Conservation (phyloP, 345 rosid genomes). For the Eucalyptus coolabah region DNA sequence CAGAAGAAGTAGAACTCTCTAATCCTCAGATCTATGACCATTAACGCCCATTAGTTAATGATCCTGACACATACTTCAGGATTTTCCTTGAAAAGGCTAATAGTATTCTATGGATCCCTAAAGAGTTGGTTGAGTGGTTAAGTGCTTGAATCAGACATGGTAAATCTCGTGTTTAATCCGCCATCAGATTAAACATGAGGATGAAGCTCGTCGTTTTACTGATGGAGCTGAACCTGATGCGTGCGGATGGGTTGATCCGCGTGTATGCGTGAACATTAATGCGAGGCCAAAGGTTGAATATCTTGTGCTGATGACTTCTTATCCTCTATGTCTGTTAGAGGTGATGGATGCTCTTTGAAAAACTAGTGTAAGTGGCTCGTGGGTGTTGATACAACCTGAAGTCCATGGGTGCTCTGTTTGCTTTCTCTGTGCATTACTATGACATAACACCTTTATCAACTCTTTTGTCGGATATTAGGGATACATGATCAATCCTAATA, state of each 20-base stretch:
- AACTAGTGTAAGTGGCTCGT: not conserved
- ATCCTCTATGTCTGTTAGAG: not conserved
- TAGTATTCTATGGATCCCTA: not conserved
- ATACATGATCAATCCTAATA: not conserved
- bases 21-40: not conserved
- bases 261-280: not conserved
- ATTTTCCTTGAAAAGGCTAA: not conserved
- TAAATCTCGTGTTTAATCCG: not conserved
- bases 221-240: not conserved
- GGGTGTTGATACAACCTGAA: not conserved
- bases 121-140: not conserved
- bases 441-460: not conserved
- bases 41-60: not conserved
- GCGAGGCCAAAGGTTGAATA: not conserved
- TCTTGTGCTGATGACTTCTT: not conserved
- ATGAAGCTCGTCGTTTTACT: not conserved
- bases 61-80: not conserved
- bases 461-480: not conserved
- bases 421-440: no score
- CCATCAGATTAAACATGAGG: not conserved
- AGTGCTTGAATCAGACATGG: not conserved
- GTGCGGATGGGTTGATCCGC: not conserved
- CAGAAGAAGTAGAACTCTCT: not conserved
- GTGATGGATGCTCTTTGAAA: not conserved
- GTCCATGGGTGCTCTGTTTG: not conserved